Base-by-base conservation (phyloP, 805 yeast species). In the Ogataea pini region DNA sequence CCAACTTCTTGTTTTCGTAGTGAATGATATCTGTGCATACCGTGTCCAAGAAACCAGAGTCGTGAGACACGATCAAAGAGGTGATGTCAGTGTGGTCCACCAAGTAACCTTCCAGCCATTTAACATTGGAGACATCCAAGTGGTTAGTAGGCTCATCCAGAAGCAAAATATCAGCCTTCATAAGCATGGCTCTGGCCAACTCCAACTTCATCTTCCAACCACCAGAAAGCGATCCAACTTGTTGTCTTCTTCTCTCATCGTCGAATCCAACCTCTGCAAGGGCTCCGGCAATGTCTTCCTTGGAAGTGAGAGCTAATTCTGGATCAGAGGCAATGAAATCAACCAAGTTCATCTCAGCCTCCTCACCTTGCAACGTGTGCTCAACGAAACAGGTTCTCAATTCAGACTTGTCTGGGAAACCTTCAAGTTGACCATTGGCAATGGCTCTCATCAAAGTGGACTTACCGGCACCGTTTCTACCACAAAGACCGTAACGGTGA, bases 201-300 rank as follows among this genome's bases (percentile, higher is more conserved):
- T 91, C 98, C 59, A 92, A 79, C 73, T 92, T 92, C 99, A 92
- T 92, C 73, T 94, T 94, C 99, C 99, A 92, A 70, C 99, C 99
- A 71, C 99, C 99, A 37, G 97, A 89, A 50, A 92, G 75, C 1
- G 97, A 88, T 33, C 97, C 97, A 49, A 94, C 97, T 40, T 88
- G 80, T 72, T 91, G 97, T 25, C 80, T 79, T 67, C 96, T 80
- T 74, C 97, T 83, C 64, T 85, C 92, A 48, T 86, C 94, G 57
- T 94, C 85, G 69, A 92, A 92, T 2, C 98, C 98, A 68, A 92
- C 98, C 43, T 80, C 81, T 39, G 73, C 82, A 51, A 92, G 77
- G 22, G 96, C 97, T 1, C 63, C 64, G 13, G 95, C 70, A 63
- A 92, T 89, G 47, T 86, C 92, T 7, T 79, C 85, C 50, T 74